Conservation (phyloP, 78 protist species). For the Creolimax fragrantissima region DNA sequence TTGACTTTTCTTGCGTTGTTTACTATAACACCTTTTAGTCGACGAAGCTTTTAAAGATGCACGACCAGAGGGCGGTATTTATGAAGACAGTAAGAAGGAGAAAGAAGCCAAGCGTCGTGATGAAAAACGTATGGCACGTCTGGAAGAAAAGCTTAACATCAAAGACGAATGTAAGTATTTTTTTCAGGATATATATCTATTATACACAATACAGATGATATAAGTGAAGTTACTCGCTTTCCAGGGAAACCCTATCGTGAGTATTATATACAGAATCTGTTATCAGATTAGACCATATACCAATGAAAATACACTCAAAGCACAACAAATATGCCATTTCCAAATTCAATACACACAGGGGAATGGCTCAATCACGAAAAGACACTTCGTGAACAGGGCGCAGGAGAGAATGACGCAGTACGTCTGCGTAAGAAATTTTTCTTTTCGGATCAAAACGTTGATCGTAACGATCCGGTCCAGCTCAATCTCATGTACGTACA, state of each 20-base stretch:
- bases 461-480: conserved; percentile 30
- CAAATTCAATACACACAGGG: too few species aligned
- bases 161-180: conserved; percentile 21
- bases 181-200: too few species aligned
- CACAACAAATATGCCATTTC: too few species aligned
- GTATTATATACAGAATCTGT: too few species aligned
- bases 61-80: not conserved
- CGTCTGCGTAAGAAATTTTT: conserved; percentile 66
- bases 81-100: conserved; percentile 4
- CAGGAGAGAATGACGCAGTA: conserved; percentile 36
- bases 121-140: not conserved
- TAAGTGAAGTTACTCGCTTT: too few species aligned
- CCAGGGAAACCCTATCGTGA: too few species aligned
- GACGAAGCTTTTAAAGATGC: not conserved
- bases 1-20: too few species aligned
- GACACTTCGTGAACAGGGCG: conserved; percentile 66
- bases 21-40: too few species aligned
- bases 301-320: too few species aligned
- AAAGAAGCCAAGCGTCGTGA: not conserved
- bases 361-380: conserved; percentile 58
- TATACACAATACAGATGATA: too few species aligned
- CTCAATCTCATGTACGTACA: conserved; percentile 11
- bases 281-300: too few species aligned
- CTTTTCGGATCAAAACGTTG: conserved; percentile 69
- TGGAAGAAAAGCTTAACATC: conserved; percentile 27